Percentiles rank a stretch among this genome's conserved stretches.
Evolutionary conservation across 495 filamentous ascomycete species (phyloP).

Genomic region (Trichoderma asperelloides): DNA sequence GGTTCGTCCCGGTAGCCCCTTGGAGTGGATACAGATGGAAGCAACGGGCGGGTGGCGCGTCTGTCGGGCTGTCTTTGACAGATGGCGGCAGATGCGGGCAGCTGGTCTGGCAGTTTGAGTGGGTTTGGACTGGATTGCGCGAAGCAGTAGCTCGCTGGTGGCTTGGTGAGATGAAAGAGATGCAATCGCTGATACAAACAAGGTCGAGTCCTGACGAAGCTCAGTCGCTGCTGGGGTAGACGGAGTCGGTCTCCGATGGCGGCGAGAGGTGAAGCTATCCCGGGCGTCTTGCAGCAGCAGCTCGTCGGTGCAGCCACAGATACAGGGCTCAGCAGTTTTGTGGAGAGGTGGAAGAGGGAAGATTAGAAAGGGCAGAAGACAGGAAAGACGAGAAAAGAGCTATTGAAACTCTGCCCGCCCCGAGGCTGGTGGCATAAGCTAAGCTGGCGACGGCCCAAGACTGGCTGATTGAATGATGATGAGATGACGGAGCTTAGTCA

Average conservation of each 20-base stretch:
- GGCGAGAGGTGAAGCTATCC: neutral
- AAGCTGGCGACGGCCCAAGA: neutral
- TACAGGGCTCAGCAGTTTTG: no score
- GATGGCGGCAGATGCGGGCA: neutral
- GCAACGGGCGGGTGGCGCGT: conserved; percentile 1
- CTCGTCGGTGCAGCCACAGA: no score
- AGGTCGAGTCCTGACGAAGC: no score
- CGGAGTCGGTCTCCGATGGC: neutral
- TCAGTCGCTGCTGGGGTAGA: no score
- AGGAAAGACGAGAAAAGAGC: neutral
- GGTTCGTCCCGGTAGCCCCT: conserved; percentile 1
- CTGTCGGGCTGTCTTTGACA: neutral
- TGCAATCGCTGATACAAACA: no score
- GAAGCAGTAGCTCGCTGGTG: no score
- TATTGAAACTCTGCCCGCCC: neutral
- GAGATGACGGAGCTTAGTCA: conserved; percentile 2
- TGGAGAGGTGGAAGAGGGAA: neutral
- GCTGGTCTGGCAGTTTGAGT: neutral
- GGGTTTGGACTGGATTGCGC: neutral
- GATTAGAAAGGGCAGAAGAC: neutral
- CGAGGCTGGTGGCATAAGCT: neutral
- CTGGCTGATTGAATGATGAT: neutral
- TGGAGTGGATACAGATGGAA: conserved; percentile 4
- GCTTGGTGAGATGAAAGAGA: no score
- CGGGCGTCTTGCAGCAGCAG: neutral